Evolutionary conservation across 371 early-diverging fungal species (phyloP), one percentile per base, ranked within the genome.

Genomic region (Actinomortierella wolfii): DNA sequence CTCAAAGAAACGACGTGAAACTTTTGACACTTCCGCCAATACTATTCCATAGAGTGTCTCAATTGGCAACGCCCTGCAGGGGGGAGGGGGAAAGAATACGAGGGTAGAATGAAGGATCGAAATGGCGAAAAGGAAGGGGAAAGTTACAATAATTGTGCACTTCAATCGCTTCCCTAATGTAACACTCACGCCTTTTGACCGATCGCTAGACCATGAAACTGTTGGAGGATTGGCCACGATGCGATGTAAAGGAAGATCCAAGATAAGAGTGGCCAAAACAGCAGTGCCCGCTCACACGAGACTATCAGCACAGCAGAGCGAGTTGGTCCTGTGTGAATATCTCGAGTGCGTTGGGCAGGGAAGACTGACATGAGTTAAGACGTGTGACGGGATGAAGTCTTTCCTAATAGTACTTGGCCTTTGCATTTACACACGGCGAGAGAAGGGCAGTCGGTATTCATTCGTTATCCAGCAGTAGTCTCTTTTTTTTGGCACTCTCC

Each of bases 171-270:
- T n/a, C 21, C 43, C 15, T 11, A 26, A 44, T n/a, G 15, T 43
- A 54, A 54, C 34, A 52, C 52, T 23, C 24, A 9, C 21, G 17
- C 54, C 23, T 9, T 24, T 34, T 13, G 46, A 28, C 44, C 45
- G n/a, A 34, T 11, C 34, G 7, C 34, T 11, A 34, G 34, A 6
- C 7, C 7, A 11, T 34, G 4, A 6, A 6, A 11, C 34, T 11
- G 1, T 29, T 11, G 23, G 21, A 59, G 56, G 59, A 59, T 59
- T 56, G 51, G 25, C 3, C 24, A 26, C 59, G 66, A 66, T 66
- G 59, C 59, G 59, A 46, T 56, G 18, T 11, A 13, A 15, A 13
- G 13, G 23, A 20, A 50, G n/a, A 29, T 40, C 29, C 2, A 23
- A 43, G 42, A 42, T 20, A 0, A 39, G 18, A 21, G 14, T 42